Evolutionary conservation across 768 basidiomycete genomes (phyloP), one percentile per base, ranked within the genome.

Genomic region (Pholiota conissans): DNA sequence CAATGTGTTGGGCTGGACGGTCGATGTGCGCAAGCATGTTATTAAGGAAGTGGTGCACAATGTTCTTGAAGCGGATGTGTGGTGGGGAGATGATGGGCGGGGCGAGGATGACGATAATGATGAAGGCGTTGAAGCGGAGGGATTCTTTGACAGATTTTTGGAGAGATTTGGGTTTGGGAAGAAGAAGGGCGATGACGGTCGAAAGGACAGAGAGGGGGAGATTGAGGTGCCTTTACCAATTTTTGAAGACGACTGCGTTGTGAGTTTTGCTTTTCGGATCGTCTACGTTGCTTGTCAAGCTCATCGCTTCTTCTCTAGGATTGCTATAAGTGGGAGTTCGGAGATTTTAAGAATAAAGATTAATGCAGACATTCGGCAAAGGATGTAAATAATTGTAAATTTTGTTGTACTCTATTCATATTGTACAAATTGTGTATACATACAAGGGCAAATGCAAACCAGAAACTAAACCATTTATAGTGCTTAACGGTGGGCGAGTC

Each of bases 281-380:
- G 49, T 28, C n/a, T 24, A 5, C 27, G 4, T 4, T 49, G 13
- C 42, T 34, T n/a, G 22, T 20, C 45, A 14, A 22, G 49, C 26
- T 46, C 42, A 20, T 30, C 49, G 48, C 28, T 37, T 29, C 45
- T n/a, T 47, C 56, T 58, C 7, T 63, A 91, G 89, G 90, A 91
- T 56, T 91, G 90, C 71, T 86, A 74, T 70, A 88, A 87, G 64
- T 91, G 90, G 90, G 84, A 89, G 57, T 91, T 90, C 67, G 78
- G 79, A 39, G 67, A 76, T 26, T 80, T 75, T 61, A 71, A 76
- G 50, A 66, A 71, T 40, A 49, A 32, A 32, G 27, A 40, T 28
- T 18, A 58, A 37, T 10, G 49, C 24, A 26, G 14, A 39, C 7
- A 0, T 5, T 7, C 5, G n/a, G n/a, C n/a, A n/a, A n/a, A n/a